Conservation (phyloP, 371 early-diverging fungal genomes). For the Fennellomyces sp. region DNA sequence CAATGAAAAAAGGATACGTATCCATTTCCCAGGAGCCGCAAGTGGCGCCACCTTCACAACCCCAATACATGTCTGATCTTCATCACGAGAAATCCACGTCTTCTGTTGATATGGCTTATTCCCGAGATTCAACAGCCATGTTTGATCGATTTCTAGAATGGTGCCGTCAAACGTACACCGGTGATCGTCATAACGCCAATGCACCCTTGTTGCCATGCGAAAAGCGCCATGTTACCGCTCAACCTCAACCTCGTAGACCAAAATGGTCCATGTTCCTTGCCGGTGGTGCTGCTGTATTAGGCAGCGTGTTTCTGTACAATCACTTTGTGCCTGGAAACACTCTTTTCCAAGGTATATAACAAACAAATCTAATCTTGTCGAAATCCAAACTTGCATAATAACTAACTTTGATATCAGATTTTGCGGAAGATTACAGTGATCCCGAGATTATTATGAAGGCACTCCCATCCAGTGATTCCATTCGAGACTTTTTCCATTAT, state of each 20-base stretch:
- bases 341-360: constrained; percentile 9
- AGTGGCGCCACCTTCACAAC: background rate
- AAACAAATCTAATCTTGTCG: background rate
- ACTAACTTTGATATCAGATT: background rate
- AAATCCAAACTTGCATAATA: no score
- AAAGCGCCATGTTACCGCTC: background rate
- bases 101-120: background rate
- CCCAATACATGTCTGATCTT: constrained; percentile 12
- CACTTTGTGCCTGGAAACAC: background rate
- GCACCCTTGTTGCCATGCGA: constrained; percentile 4
- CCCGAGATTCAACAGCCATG: background rate
- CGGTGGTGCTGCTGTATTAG: background rate
- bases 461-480: constrained; percentile 30
- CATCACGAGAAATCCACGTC: constrained; percentile 3
- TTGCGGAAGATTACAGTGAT: background rate
- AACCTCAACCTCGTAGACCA: background rate
- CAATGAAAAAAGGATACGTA: constrained; percentile 14
- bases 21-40: constrained; percentile 7
- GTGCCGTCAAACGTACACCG: constrained; percentile 1
- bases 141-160: background rate
- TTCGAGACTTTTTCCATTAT: constrained; percentile 23
- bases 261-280: background rate
- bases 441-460: constrained; percentile 23
- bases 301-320: background rate
- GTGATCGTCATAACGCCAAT: constrained; percentile 1